Percentiles rank a stretch among this genome's conserved stretches.
Conservation (phyloP, 2,329 filamentous ascomycete species). For the Xylaria arbuscula region DNA sequence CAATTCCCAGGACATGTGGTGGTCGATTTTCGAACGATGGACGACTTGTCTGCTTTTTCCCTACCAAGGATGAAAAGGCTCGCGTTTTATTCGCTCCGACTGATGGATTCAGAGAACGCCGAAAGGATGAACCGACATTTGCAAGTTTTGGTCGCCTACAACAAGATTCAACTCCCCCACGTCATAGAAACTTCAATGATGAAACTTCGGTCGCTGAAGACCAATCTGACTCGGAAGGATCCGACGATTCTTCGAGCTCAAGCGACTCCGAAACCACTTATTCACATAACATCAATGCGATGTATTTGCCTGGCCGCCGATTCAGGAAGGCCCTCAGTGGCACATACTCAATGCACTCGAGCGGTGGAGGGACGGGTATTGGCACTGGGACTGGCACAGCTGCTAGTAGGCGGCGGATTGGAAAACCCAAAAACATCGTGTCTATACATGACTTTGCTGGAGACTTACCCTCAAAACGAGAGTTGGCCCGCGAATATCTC, state of each 20-base stretch:
- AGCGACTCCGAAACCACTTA: slow-evolving; percentile 73
- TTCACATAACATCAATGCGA: slow-evolving; percentile 67
- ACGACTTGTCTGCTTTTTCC: slow-evolving; percentile 74
- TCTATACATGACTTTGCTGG: slow-evolving; percentile 77
- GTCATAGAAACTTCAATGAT: slow-evolving; percentile 60
- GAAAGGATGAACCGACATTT: slow-evolving; percentile 66
- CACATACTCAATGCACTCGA: slow-evolving; percentile 68
- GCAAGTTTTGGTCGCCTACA: slow-evolving; percentile 67
- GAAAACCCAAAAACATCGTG: slow-evolving; percentile 74
- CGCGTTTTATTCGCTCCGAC: slow-evolving; percentile 60
- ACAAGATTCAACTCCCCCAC: slow-evolving; percentile 61
- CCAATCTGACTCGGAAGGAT: slow-evolving; percentile 62
- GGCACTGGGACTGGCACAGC: slow-evolving; percentile 68
- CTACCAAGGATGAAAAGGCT: slow-evolving; percentile 72
- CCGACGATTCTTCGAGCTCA: slow-evolving; percentile 62
- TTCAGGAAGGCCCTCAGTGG: slow-evolving; percentile 68
- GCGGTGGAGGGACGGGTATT: slow-evolving; percentile 68
- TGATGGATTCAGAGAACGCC: slow-evolving; percentile 60
- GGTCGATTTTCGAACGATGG: slow-evolving; percentile 72
- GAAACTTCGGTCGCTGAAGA: slow-evolving; percentile 64
- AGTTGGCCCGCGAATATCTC: slow-evolving; percentile 81
- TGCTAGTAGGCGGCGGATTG: slow-evolving; percentile 60
- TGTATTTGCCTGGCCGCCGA: slow-evolving; percentile 65
- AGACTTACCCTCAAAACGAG: slow-evolving; percentile 80
- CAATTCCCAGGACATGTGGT: slow-evolving; percentile 68